Conservation (phyloP, 768 basidiomycete genomes). For the Boletus pseudopeckii region DNA sequence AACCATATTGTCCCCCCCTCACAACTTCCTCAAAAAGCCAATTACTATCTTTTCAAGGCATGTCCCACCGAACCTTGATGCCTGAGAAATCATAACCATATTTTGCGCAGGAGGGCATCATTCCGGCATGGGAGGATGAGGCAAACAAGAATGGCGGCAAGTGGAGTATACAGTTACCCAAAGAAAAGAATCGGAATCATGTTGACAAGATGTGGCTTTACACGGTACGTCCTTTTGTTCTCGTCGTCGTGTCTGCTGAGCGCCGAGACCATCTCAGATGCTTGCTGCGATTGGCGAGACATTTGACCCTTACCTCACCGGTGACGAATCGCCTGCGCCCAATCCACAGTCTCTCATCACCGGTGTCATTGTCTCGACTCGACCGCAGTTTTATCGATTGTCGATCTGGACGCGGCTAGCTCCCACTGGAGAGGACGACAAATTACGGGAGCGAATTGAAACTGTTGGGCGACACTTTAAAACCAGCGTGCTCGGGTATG, state of each 20-base stretch:
- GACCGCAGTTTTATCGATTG: conserved; percentile 92
- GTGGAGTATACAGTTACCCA: conserved; percentile 97
- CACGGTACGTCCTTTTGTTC: conserved; percentile 55
- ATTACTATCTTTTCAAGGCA: conserved; percentile 98
- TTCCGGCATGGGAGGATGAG: conserved; percentile 96
- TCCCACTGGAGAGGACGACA: conserved; percentile 51
- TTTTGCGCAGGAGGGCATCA: conserved; percentile 75
- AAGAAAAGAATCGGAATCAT: conserved; percentile 80
- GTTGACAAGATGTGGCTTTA: conserved; percentile 99
- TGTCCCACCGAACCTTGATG: conserved; percentile 18
- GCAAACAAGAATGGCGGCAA: conserved; percentile 97
- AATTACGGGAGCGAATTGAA: conserved; percentile 78
- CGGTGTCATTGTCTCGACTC: conserved; percentile 91
- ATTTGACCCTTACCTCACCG: conserved; percentile 81
- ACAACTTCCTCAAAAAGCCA: conserved; percentile 90
- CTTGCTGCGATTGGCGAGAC: conserved; percentile 99
- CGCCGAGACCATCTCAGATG: conserved; percentile 62
- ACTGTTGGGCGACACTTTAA: conserved; percentile 90
- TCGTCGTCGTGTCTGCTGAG: not conserved
- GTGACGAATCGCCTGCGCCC: conserved; percentile 39
- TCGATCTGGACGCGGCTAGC: conserved; percentile 97
- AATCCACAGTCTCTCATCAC: conserved; percentile 69
- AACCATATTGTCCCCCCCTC: conserved; percentile 98
- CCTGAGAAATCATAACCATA: conserved; percentile 4
- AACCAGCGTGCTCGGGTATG: conserved; percentile 78